Conservation (phyloP, 768 basidiomycete genomes). For the Cytidiella melzeri region DNA sequence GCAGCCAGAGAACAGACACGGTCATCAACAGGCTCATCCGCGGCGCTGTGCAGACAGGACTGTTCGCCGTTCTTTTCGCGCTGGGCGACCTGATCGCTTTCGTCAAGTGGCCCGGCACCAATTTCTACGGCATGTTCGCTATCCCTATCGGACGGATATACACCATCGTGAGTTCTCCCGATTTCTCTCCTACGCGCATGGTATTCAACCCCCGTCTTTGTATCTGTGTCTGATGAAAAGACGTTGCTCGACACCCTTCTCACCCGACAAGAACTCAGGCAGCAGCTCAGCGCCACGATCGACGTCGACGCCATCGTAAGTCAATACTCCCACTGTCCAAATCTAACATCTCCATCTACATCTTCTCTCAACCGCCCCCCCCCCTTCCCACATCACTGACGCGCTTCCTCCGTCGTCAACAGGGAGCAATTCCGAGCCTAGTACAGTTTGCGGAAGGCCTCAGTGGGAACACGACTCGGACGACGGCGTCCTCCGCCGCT, state of each 20-base stretch:
- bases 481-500: no score
- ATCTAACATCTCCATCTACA: no score
- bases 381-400: no score
- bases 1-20: slow-evolving; percentile 44
- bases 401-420: no score
- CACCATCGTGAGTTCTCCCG: slow-evolving; percentile 34
- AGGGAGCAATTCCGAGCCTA: no score
- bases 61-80: slow-evolving; percentile 47
- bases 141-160: slow-evolving; percentile 37
- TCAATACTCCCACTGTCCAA: no score
- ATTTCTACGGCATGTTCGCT: slow-evolving; percentile 32
- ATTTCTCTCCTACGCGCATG: background rate
- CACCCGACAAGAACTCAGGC: slow-evolving; percentile 31
- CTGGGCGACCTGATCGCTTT: slow-evolving; percentile 41
- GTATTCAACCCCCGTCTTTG: background rate
- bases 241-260: slow-evolving; percentile 40
- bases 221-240: slow-evolving; percentile 21
- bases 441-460: no score
- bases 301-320: slow-evolving; percentile 12
- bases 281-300: slow-evolving; percentile 12
- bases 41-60: slow-evolving; percentile 48
- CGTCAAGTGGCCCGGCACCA: slow-evolving; percentile 22
- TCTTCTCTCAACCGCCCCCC: no score
- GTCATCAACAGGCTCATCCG: slow-evolving; percentile 49
- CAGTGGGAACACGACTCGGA: no score